These are phyloP conservation scores for Salix arbutifolia DNA, from an alignment of 345 rosid genomes.

Conservation along the genomic window DNA sequence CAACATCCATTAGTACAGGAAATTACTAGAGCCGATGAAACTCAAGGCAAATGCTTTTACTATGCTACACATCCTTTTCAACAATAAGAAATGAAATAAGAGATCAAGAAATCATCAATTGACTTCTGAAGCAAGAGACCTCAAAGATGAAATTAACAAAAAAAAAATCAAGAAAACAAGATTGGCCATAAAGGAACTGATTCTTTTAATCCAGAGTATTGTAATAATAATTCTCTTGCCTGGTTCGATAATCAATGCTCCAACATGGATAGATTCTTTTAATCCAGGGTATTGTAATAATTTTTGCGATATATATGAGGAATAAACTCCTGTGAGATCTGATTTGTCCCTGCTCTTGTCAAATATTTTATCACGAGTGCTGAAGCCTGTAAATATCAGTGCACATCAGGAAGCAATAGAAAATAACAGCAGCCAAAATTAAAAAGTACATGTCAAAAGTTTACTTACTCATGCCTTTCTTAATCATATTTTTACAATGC, in stretches of 20 bases:
- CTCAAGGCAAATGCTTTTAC: too few species aligned
- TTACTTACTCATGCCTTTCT: conserved; percentile 42
- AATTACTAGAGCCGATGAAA: too few species aligned
- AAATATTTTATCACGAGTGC: conserved; percentile 62
- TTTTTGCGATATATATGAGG: conserved; percentile 53
- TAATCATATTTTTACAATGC: conserved; percentile 19
- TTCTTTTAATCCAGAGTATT: too few species aligned
- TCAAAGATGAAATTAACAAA: background rate
- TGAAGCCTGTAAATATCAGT: conserved; percentile 49
- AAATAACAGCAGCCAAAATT: background rate
- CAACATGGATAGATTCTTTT: conserved; percentile 38
- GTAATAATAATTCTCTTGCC: conserved; percentile 39
- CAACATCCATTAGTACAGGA: too few species aligned
- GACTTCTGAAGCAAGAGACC: background rate
- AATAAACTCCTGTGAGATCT: conserved; percentile 53
- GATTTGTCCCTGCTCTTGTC: conserved; percentile 59
- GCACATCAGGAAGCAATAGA: conserved; percentile 12
- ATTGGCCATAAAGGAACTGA: too few species aligned
- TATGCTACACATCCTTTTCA: background rate
- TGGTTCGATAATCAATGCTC: conserved; percentile 93
- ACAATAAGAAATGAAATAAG: background rate
- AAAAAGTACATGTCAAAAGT: conserved; percentile 1
- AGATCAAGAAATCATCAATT: background rate
- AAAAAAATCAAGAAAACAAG: background rate
- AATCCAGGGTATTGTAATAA: conserved; percentile 36